phyloP scores from a whole-genome alignment of 1,284 basidiomycete genomes.

The Gymnopus androsaceus region DNA sequence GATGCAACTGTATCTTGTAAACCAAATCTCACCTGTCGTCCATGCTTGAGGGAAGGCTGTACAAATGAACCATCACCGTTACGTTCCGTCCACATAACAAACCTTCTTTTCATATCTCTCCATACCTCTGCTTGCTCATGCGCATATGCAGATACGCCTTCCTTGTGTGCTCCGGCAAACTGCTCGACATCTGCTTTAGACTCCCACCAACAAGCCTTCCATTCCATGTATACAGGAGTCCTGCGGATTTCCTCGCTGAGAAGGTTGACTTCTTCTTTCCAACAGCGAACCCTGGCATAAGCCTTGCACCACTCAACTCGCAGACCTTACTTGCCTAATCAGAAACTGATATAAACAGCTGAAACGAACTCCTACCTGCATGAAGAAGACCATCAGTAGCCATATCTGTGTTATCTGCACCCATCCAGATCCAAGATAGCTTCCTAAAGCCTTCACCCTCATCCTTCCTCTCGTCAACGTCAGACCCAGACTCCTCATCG shows the following conservation, averaged over 20 bases:
- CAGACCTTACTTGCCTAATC: not conserved
- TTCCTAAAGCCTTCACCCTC: not conserved
- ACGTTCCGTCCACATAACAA: not conserved
- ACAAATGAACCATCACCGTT: not conserved
- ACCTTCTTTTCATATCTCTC: not conserved
- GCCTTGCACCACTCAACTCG: slow-evolving; percentile 1
- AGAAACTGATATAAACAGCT: not conserved
- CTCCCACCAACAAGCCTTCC: slow-evolving; percentile 1
- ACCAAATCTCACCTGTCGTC: not conserved
- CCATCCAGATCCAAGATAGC: slow-evolving; percentile 10
- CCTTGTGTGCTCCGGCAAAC: not conserved
- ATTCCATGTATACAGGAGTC: not conserved
- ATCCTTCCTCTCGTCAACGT: too few relatives aligned
- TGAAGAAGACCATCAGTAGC: not conserved
- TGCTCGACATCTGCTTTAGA: not conserved
- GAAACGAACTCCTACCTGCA: not conserved
- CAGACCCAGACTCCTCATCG: not conserved
- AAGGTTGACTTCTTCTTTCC: not conserved
- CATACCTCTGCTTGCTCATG: not conserved
- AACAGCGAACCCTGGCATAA: not conserved
- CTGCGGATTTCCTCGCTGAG: not conserved
- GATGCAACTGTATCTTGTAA: not conserved
- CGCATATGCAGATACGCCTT: not conserved
- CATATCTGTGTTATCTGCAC: not conserved
- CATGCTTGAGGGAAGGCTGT: not conserved